Percentiles rank a stretch among this genome's conserved stretches.
phyloP scores from a whole-genome alignment of 495 filamentous ascomycete species.

The Penicilliopsis zonata region DNA sequence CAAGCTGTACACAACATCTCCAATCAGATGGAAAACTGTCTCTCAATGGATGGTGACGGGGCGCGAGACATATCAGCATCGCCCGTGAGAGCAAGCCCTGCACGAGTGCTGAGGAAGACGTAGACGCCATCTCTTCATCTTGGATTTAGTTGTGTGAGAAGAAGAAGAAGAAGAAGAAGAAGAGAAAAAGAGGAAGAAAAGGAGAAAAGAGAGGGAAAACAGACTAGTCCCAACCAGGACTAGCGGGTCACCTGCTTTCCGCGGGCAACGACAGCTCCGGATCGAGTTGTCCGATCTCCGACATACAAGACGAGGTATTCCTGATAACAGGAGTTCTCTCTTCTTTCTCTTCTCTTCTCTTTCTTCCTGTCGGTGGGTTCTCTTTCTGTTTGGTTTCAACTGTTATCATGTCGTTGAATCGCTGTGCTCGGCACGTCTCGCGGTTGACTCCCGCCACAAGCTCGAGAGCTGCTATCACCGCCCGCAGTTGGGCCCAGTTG shows the following conservation, averaged over 20 bases:
- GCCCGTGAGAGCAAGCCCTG: constrained; percentile 28
- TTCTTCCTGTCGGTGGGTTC: not conserved
- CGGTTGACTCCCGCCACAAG: constrained; percentile 22
- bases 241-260: constrained; percentile 27
- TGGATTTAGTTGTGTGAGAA: constrained; percentile 45
- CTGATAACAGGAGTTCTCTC: constrained; percentile 8
- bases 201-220: constrained; percentile 12
- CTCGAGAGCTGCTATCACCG: constrained; percentile 8
- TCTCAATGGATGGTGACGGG: constrained; percentile 36
- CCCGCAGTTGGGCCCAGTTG: constrained; percentile 12
- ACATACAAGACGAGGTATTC: constrained; percentile 7
- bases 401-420: constrained; percentile 28
- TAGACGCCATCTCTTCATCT: constrained; percentile 38
- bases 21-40: constrained; percentile 36
- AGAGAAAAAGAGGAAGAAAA: constrained; percentile 3
- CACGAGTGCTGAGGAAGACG: constrained; percentile 35
- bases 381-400: not conserved
- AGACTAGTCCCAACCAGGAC: constrained; percentile 7
- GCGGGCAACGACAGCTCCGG: constrained; percentile 26
- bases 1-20: constrained; percentile 26
- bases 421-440: constrained; percentile 29
- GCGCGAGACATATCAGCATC: constrained; percentile 39
- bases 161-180: constrained; percentile 12
- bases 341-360: constrained; percentile 3
- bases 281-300: constrained; percentile 12